Percentiles rank a stretch among this genome's conserved stretches.
These are phyloP conservation scores for Elongisporangium anandrum DNA, from an alignment of 352 stramenopile genomes.

Conservation along the genomic window DNA sequence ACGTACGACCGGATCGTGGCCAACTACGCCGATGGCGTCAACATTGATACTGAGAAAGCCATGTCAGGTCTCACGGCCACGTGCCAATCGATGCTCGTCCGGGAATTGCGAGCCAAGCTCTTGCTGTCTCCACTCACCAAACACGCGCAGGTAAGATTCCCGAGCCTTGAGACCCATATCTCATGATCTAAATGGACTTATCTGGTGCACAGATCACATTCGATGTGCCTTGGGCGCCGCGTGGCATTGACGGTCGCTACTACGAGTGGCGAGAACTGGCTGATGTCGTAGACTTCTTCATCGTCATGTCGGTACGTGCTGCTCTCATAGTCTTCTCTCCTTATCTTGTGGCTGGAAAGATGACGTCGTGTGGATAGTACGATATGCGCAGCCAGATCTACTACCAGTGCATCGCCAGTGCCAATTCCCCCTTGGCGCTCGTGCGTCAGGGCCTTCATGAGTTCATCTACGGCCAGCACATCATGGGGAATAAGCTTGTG, in stretches of 20 bases:
- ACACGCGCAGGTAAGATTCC: constrained; percentile 43
- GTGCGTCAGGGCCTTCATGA: constrained; percentile 73
- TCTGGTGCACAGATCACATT: constrained; percentile 59
- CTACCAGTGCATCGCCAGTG: constrained; percentile 78
- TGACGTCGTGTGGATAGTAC: constrained; percentile 48
- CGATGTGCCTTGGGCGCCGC: constrained; percentile 75
- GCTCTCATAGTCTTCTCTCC: neutral
- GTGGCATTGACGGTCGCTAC: constrained; percentile 74
- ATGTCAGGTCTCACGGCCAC: constrained; percentile 35
- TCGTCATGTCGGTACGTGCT: constrained; percentile 82
- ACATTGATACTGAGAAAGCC: constrained; percentile 78
- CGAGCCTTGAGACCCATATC: neutral
- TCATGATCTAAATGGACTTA: constrained; percentile 1
- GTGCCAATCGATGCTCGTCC: constrained; percentile 53
- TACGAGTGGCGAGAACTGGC: constrained; percentile 79
- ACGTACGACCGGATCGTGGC: constrained; percentile 56
- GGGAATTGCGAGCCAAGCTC: constrained; percentile 59
- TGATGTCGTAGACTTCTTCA: constrained; percentile 73
- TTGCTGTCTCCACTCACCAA: constrained; percentile 43
- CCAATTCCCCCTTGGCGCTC: constrained; percentile 78
- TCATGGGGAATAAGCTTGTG: constrained; percentile 76
- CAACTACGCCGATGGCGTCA: constrained; percentile 78
- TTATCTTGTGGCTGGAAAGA: neutral
- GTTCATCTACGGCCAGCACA: constrained; percentile 57
- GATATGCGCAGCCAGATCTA: constrained; percentile 92